Evolutionary conservation across 768 basidiomycete species (phyloP), one percentile per base, ranked within the genome.

Genomic region (Auriscalpium orientale): DNA sequence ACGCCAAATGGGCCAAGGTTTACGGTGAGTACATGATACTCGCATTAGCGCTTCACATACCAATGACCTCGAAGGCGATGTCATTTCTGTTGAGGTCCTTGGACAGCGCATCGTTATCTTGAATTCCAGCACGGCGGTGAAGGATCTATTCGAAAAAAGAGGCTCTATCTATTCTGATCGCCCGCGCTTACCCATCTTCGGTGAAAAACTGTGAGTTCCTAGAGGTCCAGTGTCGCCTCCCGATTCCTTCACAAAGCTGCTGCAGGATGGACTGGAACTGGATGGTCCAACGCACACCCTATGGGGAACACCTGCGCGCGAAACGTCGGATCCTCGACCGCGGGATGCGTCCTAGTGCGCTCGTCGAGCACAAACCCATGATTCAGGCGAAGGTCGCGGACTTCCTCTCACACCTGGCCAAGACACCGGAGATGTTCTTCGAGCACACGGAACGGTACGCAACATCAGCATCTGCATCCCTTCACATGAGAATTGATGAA

Each of bases 381-480:
- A 34, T 37, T n/a, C 37, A 49, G n/a, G 47, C 11, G 21, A 46
- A 53, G 43, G n/a, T 21, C 11, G 46, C 21, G 18, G 20, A 51
- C 16, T 47, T 57, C 40, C 56, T 57, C 38, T 21, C 35, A 10
- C 40, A 21, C 2, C n/a, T 57, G 38, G 40, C 49, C 35, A 13
- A 8, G 13, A 53, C 2, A n/a, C 52, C 56, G 5, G 13, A 57
- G 21, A 20, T 48, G 1, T 53, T 52, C 43, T 28, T 34, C 51
- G 35, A 11, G 8, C 56, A 57, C 38, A 22, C 53, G n/a, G 47
- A 45, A 37, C 38, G 28, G 56, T 57, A 22, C 21, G 56, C 36
- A 5, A 11, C 4, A 20, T 9, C 16, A 4, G 7, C n/a, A 13
- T 47, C n/a, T 15, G 9, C 12, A 20, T 15, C 1, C n/a, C 35